Evolutionary conservation across 352 stramenopile genomes (phyloP), one percentile per base, ranked within the genome.

Genomic region (Globisporangium spiculum): DNA sequence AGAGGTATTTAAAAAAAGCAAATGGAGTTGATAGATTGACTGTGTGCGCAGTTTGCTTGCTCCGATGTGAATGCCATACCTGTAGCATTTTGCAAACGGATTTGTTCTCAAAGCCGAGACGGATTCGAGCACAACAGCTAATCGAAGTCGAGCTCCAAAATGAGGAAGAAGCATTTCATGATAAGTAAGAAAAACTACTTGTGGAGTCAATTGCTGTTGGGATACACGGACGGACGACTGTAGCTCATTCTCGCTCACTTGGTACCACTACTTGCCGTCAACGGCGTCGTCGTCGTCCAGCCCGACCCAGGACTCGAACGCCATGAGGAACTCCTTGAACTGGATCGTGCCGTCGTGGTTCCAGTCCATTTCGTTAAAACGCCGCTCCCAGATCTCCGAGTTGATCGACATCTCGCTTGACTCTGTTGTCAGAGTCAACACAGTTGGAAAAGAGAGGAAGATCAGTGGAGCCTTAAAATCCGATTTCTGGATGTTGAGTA

Each of bases 271-370:
- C 24, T 55, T 55, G 1, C 16, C 54, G 8, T 80, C 74, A 46
- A 38, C 38, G 2, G 34, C 71, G 12, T 92, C 80, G 6, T 90
- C 83, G 52, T 93, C 86, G 57, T 96, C 86, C 4, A 94, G 76
- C 16, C 88, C 89, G 18, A 96, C 84, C 87, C 88, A 97, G 8
- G 85, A 93, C 59, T 91, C 85, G 63, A 96, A 96, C 20, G 88
- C 88, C 76, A 93, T 87, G 56, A 97, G 77, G 65, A 97, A 97
- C 68, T 97, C 90, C 63, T 93, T 94, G 68, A 95, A 96, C 18
- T 94, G 88, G 64, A 96, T 95, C 27, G 76, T 83, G 22, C 89
- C 90, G 68, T 96, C 87, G 50, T 92, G 71, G 59, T 96, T 85
- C 82, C 87, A 96, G 61, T 96, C 89, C 84, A 97, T 94, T 68